Evolutionary conservation across 2,329 filamentous ascomycete species (phyloP), one percentile per base, ranked within the genome.

Genomic region (Diplodia seriata): DNA sequence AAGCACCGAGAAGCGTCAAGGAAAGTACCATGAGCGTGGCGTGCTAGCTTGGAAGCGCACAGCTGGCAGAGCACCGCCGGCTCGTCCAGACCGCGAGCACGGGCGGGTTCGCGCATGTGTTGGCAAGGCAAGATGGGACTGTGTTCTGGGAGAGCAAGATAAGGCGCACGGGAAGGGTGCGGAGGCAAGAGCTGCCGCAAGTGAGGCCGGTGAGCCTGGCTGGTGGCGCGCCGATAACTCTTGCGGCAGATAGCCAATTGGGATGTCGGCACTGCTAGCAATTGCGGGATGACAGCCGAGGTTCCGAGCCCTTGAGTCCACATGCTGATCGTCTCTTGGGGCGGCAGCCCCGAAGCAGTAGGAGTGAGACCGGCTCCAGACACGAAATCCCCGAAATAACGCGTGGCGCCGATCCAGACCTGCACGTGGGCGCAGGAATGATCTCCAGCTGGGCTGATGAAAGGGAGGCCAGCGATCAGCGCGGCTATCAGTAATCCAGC

Each of bases 281-380:
- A 36, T 29, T 63, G 59, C 59, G 59, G 59, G 59, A 63, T 15
- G 43, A 12, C 43, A 63, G 59, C 43, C 59, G 47, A 63, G 59
- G 59, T 47, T 51, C 47, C 59, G 59, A 63, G 43, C 57, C 26
- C 29, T 26, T 15, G n/a, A 47, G n/a, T 20, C 43, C 43, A 47
- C 43, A 53, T 53, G 50, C 50, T 33, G 53, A n/a, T 31, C 18
- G 26, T n/a, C 3, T 23, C 50, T 23, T 36, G 53, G 31, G 53
- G 31, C 53, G 53, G 31, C 12, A n/a, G 3, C 53, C 36, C 12
- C 55, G 43, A 57, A 20, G 23, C 38, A 43, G 56, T 47, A 59
- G 38, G 38, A 59, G 6, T 23, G n/a, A 38, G 56, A 31, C 56
- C 56, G 38, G 56, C 56, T 29, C 56, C 29, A 50, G 43, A 36